Conservation (phyloP, 164 flowering plant genomes). For the Warburgia ugandensis region DNA sequence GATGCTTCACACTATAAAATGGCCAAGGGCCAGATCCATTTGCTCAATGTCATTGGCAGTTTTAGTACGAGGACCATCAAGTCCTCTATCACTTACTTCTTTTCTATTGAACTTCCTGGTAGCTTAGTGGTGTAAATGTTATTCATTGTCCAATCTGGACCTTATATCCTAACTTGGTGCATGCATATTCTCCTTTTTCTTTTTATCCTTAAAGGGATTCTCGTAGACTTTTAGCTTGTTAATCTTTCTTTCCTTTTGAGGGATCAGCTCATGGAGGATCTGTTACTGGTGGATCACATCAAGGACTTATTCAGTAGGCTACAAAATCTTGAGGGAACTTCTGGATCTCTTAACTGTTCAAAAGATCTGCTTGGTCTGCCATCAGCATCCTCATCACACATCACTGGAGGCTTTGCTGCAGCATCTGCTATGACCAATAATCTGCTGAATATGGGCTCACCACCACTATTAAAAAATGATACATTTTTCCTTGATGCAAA, state of each 20-base stretch:
- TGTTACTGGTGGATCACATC: constrained; percentile 29
- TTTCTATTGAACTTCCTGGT: not conserved
- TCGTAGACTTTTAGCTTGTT: not conserved
- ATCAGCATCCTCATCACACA: constrained; percentile 13
- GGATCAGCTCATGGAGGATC: constrained; percentile 56
- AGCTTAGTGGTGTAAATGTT: not conserved
- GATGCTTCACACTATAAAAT: too few relatives aligned
- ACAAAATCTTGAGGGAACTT: constrained; percentile 7
- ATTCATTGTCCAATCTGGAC: not conserved
- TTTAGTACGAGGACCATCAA: not conserved
- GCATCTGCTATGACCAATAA: constrained; percentile 12
- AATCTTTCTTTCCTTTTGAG: not conserved
- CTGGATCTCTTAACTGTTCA: constrained; percentile 8
- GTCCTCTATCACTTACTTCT: not conserved
- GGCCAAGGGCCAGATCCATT: not conserved
- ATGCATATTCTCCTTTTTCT: not conserved
- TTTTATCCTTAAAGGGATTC: not conserved
- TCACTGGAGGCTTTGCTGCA: constrained; percentile 19
- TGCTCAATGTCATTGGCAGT: not conserved
- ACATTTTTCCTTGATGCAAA: constrained; percentile 10
- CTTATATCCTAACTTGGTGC: not conserved
- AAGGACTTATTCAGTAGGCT: constrained; percentile 30
- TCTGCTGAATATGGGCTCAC: constrained; percentile 5
- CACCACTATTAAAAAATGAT: constrained; percentile 15
- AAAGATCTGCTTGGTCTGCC: constrained; percentile 16